A percentile compares a stretch with the other conserved stretches of the same genome.
phyloP scores from a whole-genome alignment of 169 alveolate genomes.

The Plasmodium sp. region DNA sequence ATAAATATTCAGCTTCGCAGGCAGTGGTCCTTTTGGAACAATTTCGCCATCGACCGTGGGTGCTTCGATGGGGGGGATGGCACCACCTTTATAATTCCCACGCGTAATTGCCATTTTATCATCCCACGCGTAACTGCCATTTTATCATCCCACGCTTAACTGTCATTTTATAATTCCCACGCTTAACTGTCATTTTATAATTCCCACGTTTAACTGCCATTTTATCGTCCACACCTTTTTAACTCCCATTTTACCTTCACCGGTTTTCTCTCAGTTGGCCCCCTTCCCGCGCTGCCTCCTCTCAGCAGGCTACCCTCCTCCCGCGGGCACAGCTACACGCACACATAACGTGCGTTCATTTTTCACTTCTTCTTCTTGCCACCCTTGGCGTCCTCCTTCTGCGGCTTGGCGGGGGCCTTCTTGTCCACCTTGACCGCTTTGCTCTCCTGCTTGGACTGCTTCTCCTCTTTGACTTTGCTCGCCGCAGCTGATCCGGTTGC shows the following conservation, averaged over 20 bases:
- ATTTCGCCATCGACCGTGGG: not conserved
- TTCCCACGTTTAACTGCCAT: too few relatives aligned
- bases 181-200: too few relatives aligned
- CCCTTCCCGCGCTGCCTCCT: not conserved
- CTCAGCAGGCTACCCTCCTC: not conserved
- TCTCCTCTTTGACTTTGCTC: not conserved
- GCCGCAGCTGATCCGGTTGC: not conserved
- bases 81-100: not conserved
- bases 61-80: not conserved
- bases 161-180: too few relatives aligned
- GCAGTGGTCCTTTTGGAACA: not conserved
- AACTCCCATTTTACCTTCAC: not conserved
- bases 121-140: too few relatives aligned
- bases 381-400: slow-evolving; percentile 4
- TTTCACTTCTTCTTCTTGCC: slow-evolving; percentile 16
- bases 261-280: not conserved
- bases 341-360: not conserved
- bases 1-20: not conserved
- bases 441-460: not conserved
- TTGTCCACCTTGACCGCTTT: slow-evolving; percentile 34
- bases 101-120: too few relatives aligned
- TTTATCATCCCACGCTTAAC: too few relatives aligned
- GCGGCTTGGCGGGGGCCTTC: slow-evolving; percentile 7
- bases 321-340: not conserved
- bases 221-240: too few relatives aligned